Evolutionary conservation across 352 stramenopile species (phyloP).

Genomic region (Aphanomyces euteiches): DNA sequence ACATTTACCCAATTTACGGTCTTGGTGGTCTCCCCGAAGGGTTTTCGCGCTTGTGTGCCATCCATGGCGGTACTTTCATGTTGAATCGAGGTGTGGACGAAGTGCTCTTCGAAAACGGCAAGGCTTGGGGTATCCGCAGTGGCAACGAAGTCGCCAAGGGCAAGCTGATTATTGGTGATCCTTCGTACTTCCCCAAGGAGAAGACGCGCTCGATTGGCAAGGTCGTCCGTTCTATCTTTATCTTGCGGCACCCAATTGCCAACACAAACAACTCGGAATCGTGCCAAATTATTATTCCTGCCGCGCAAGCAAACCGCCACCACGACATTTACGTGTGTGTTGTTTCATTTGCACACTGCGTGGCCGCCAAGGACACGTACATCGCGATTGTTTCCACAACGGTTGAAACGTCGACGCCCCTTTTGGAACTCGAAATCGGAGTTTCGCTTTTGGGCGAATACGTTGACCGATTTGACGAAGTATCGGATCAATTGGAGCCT

Average conservation of each 20-base stretch:
- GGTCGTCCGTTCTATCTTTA: constrained; percentile 98
- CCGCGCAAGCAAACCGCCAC: constrained; percentile 89
- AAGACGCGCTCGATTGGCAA: constrained; percentile 92
- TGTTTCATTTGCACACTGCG: constrained; percentile 92
- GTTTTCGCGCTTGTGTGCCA: constrained; percentile 98
- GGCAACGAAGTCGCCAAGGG: constrained; percentile 96
- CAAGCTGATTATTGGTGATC: constrained; percentile 97
- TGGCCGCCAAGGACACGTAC: constrained; percentile 96
- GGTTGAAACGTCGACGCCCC: constrained; percentile 94
- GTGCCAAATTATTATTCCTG: constrained; percentile 99
- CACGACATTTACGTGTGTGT: constrained; percentile 99
- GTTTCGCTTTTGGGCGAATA: constrained; percentile 95
- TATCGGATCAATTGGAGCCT: constrained; percentile 94
- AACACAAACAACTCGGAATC: constrained; percentile 96
- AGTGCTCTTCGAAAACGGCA: constrained; percentile 88
- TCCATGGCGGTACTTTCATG: constrained; percentile 99
- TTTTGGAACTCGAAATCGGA: constrained; percentile 92
- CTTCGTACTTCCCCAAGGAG: constrained; percentile 95
- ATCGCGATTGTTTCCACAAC: constrained; percentile 98
- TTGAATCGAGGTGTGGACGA: constrained; percentile 95
- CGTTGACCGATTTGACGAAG: constrained; percentile 95
- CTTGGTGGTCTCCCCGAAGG: constrained; percentile 97
- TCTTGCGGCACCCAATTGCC: constrained; percentile 97
- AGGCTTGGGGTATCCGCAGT: constrained; percentile 90
- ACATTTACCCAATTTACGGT: constrained; percentile 99